A percentile compares a stretch with the other conserved stretches of the same genome.
phyloP scores from a whole-genome alignment of 306 rosid species.

The Trifolium subterraneum region DNA sequence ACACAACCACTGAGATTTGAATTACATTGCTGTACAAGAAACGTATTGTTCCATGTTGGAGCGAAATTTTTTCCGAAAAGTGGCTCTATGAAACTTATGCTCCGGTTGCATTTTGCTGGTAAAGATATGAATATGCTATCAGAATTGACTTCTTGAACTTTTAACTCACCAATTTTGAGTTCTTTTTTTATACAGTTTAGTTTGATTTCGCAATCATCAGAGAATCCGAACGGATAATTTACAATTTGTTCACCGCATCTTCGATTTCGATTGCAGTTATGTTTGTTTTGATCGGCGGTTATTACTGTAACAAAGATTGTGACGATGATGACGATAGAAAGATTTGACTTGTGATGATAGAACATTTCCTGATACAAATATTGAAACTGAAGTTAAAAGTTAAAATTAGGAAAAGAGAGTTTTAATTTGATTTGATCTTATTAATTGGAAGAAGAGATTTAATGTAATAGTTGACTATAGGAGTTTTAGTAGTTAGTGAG shows the following conservation, averaged over 20 bases:
- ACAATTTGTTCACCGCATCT: slow-evolving; percentile 50
- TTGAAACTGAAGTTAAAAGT: slow-evolving; percentile 27
- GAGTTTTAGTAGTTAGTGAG: slow-evolving; percentile 42
- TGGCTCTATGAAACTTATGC: not conserved
- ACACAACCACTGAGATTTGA: slow-evolving; percentile 42
- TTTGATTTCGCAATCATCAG: slow-evolving; percentile 45
- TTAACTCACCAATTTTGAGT: slow-evolving; percentile 47
- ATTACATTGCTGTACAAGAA: slow-evolving; percentile 56
- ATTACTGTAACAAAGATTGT: slow-evolving; percentile 41
- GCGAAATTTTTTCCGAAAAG: slow-evolving; percentile 51
- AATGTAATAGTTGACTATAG: slow-evolving; percentile 2
- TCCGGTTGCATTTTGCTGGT: slow-evolving; percentile 55
- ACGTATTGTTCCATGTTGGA: slow-evolving; percentile 57
- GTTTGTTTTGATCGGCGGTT: slow-evolving; percentile 25
- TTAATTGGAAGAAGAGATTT: not conserved
- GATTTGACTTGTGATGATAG: slow-evolving; percentile 8
- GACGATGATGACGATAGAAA: slow-evolving; percentile 36
- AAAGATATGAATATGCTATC: slow-evolving; percentile 57
- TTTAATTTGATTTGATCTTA: slow-evolving; percentile 1
- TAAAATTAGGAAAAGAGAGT: not conserved
- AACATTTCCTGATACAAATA: slow-evolving; percentile 47
- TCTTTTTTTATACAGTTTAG: slow-evolving; percentile 41
- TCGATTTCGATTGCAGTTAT: not conserved
- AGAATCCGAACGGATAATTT: slow-evolving; percentile 75
- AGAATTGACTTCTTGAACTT: slow-evolving; percentile 55